phyloP scores from a whole-genome alignment of 306 rosid genomes.

The Quercus ilex region DNA sequence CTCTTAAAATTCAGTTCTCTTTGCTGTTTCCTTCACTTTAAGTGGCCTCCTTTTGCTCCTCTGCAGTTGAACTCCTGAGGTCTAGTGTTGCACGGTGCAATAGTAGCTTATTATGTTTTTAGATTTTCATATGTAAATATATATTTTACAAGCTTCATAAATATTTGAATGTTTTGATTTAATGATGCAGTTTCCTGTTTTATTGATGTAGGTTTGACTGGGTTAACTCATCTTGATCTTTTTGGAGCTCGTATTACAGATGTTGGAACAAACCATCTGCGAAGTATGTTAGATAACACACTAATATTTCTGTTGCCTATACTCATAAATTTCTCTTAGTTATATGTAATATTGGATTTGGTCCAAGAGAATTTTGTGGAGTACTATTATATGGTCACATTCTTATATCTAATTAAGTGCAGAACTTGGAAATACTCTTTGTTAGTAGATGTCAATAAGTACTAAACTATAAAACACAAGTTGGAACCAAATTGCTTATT shows the following conservation, averaged over 20 bases:
- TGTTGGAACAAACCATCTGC: constrained; percentile 68
- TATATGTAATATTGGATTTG: neutral
- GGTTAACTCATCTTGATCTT: constrained; percentile 85
- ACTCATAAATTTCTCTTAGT: neutral
- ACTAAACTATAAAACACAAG: neutral
- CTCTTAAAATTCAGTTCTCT: neutral
- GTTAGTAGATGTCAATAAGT: neutral
- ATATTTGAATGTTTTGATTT: neutral
- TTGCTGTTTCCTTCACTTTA: neutral
- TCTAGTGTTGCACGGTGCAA: neutral
- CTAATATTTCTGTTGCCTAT: neutral
- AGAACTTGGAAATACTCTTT: neutral
- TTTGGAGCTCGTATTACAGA: constrained; percentile 92
- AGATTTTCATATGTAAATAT: neutral
- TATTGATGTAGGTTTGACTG: constrained; percentile 67
- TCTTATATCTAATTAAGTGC: neutral
- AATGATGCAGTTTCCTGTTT: constrained; percentile 11
- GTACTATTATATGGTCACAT: neutral
- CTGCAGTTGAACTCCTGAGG: neutral
- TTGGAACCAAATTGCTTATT: neutral
- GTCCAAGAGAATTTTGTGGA: neutral
- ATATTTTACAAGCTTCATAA: neutral
- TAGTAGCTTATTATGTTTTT: neutral
- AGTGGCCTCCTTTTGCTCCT: neutral
- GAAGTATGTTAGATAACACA: constrained; percentile 47